Conservation (phyloP, 176 grass and related monocot genomes). For the Oryza meyeriana region DNA sequence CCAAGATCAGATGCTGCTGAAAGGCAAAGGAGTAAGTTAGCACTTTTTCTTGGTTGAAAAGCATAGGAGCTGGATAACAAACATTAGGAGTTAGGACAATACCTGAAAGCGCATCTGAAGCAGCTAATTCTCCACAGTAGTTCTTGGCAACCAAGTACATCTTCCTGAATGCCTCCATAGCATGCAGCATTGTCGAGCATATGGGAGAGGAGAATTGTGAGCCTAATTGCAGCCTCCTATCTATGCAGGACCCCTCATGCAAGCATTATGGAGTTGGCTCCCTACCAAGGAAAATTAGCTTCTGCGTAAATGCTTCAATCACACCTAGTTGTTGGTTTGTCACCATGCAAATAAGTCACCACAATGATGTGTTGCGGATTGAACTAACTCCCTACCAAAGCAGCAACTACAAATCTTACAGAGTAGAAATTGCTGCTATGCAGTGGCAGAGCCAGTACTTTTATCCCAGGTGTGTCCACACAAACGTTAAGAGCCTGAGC, state of each 20-base stretch:
- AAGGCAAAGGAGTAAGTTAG: neutral
- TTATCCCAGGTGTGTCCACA: too few relatives aligned
- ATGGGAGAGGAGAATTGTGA: neutral
- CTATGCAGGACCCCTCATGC: neutral
- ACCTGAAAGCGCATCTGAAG: conserved; percentile 35
- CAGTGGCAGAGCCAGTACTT: too few relatives aligned
- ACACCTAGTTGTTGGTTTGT: too few relatives aligned
- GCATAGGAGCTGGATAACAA: neutral
- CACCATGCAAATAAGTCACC: too few relatives aligned
- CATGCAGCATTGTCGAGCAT: conserved; percentile 39
- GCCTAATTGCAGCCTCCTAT: neutral
- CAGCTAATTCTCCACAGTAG: conserved; percentile 21
- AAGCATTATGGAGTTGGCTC: neutral
- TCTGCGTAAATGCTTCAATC: neutral
- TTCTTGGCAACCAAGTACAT: conserved; percentile 42
- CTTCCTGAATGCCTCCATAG: conserved; percentile 35
- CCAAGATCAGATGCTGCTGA: conserved; percentile 15
- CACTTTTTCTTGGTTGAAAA: neutral
- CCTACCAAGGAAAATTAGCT: too few relatives aligned
- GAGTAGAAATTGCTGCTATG: too few relatives aligned
- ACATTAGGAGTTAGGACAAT: neutral
- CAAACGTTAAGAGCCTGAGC: too few relatives aligned
- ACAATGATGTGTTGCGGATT: neutral
- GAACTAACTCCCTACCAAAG: neutral
- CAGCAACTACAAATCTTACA: too few relatives aligned